Evolutionary conservation across 192 early-diverging fungal species (phyloP).

Genomic region (Backusella psychrophila): DNA sequence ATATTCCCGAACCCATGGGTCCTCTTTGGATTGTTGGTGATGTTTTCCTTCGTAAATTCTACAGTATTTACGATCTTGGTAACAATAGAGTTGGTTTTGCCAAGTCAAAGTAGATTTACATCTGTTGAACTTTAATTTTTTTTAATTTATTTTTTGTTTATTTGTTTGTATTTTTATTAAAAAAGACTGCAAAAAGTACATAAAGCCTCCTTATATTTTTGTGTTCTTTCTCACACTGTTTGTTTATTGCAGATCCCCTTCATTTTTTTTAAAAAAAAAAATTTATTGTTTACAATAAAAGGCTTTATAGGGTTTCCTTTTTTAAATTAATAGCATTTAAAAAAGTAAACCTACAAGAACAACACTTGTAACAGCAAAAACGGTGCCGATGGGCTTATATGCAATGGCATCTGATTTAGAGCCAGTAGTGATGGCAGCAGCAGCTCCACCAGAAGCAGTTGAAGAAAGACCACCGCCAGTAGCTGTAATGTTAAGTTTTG

Average conservation of each 20-base stretch:
- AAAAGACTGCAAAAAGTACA: not conserved
- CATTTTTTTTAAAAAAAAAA: not conserved
- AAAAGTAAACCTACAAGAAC: not conserved
- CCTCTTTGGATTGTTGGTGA: slow-evolving; percentile 86
- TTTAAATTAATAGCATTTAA: not conserved
- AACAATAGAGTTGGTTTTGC: slow-evolving; percentile 74
- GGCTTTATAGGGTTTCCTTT: not conserved
- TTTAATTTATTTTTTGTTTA: not conserved
- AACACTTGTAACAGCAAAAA: not conserved
- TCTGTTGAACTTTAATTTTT: not conserved
- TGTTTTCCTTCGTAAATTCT: slow-evolving; percentile 83
- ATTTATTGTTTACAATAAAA: not conserved
- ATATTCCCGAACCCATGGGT: slow-evolving; percentile 69
- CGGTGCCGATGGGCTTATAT: not conserved
- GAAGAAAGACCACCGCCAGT: not conserved
- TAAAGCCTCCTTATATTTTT: not conserved
- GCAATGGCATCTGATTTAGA: not conserved
- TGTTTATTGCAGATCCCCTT: not conserved
- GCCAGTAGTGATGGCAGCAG: not conserved
- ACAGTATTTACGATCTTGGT: slow-evolving; percentile 67
- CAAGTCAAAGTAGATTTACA: not conserved
- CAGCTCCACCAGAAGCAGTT: not conserved
- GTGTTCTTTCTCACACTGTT: not conserved
- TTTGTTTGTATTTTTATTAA: not conserved
- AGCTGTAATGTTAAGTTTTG: not conserved